Percentiles rank a stretch among this genome's conserved stretches.
phyloP scores from a whole-genome alignment of 2,329 filamentous ascomycete species.

The Fusarium devonianum region DNA sequence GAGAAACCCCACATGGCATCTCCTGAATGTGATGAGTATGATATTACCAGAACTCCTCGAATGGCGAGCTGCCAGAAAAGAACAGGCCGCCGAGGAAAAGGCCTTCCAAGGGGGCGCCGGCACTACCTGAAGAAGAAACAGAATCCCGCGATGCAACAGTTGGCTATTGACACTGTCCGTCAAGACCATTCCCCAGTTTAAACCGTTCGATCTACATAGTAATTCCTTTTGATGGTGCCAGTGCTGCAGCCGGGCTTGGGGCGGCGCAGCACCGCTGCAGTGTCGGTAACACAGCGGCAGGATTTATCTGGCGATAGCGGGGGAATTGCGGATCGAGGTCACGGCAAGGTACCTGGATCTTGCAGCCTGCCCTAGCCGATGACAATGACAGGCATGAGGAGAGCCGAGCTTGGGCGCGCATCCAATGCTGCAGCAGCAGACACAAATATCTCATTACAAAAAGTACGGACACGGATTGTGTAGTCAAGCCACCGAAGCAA shows the following conservation, averaged over 20 bases:
- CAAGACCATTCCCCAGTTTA: slow-evolving; percentile 26
- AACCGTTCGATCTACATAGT: slow-evolving; percentile 37
- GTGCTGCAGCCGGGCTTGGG: slow-evolving; percentile 5
- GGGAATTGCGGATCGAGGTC: slow-evolving; percentile 28
- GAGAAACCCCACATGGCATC: slow-evolving; percentile 8
- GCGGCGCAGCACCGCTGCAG: slow-evolving; percentile 8
- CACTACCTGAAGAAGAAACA: slow-evolving; percentile 28
- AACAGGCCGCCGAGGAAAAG: slow-evolving; percentile 14
- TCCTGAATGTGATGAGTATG: too few relatives aligned
- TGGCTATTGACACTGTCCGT: slow-evolving; percentile 10
- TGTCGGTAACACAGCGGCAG: slow-evolving; percentile 4
- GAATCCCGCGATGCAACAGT: slow-evolving; percentile 16
- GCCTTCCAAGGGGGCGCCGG: slow-evolving; percentile 18
- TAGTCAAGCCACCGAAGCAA: too few relatives aligned
- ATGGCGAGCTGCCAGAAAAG: slow-evolving; percentile 12
- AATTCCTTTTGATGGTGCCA: slow-evolving; percentile 35
- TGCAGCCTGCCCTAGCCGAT: slow-evolving; percentile 19
- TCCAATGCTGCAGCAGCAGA: slow-evolving; percentile 12
- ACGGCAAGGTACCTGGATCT: slow-evolving; percentile 21
- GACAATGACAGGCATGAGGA: slow-evolving; percentile 21
- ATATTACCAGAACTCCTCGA: slow-evolving; percentile 3
- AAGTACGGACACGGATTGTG: too few relatives aligned
- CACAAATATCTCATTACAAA: too few relatives aligned
- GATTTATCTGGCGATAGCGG: slow-evolving; percentile 22
- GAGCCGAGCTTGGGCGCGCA: slow-evolving; percentile 11